Evolutionary conservation across 106 monocot genomes (phyloP), one percentile per base, ranked within the genome.

Genomic region (Allium cepa): DNA sequence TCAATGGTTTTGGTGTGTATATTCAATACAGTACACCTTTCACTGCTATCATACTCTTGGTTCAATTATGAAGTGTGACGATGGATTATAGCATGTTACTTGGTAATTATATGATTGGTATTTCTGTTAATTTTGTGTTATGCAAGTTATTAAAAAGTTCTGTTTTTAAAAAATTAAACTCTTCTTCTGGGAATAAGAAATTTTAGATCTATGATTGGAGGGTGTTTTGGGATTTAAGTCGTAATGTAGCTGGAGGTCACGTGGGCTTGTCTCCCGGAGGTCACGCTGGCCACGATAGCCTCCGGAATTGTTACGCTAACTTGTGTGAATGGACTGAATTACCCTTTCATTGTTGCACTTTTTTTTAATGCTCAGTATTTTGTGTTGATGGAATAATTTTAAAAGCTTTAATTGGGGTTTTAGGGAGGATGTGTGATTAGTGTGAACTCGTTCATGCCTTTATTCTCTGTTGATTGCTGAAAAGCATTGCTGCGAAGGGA

Each of bases 241-340:
- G 4, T 7, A 55, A 55, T 8, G 53, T 46, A 11, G 55, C 55
- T 55, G 53, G 53, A 45, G 56, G n/a, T 56, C 53, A 55, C 56
- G 36, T 68, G 68, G 68, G 55, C 45, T 68, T 67, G 55, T 56
- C 53, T 45, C 68, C 55, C 14, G 2, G 11, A 16, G 51, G 7
- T 67, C 51, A 26, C 66, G 66, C 67, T 16, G 50, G 17, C 49
- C 65, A 16, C 17, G 49, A 15, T 46, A 10, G 63, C 14, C 45
- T 15, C 10, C 46, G 11, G 10, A 47, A 63, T 46, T 16, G 46
- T 63, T 46, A 46, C 10, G 63, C 47, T 63, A 13, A 17, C 47
- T 63, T 63, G 0, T 8, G 46, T 62, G 28, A 45, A 8, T 11
- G 27, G 62, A 7, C 62, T 3, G 15, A 45, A 62, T 9, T 62